phyloP scores from a whole-genome alignment of 805 yeast species.

The Yamadazyma nakazawae region DNA sequence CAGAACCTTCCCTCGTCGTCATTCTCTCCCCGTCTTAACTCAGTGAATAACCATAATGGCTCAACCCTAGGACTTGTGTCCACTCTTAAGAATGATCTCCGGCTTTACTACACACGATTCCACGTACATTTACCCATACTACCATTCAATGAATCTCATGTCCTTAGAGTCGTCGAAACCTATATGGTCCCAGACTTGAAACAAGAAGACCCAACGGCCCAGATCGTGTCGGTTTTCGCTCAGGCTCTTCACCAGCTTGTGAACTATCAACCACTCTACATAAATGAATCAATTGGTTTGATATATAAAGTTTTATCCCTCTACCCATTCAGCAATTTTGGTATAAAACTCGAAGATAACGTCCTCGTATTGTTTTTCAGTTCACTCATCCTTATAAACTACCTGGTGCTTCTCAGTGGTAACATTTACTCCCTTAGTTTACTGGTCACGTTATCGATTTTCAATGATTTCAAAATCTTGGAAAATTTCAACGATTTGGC shows the following conservation, averaged over 20 bases:
- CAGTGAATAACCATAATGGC: not conserved
- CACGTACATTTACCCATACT: slow-evolving; percentile 47
- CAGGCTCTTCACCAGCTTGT: slow-evolving; percentile 38
- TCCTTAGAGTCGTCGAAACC: slow-evolving; percentile 17
- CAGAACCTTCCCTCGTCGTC: slow-evolving; percentile 4
- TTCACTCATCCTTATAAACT: slow-evolving; percentile 43
- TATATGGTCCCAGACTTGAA: slow-evolving; percentile 17
- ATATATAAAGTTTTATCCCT: slow-evolving; percentile 33
- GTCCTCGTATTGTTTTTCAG: slow-evolving; percentile 27
- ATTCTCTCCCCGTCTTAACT: slow-evolving; percentile 12
- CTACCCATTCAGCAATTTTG: slow-evolving; percentile 31
- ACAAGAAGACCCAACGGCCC: slow-evolving; percentile 23
- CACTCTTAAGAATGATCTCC: slow-evolving; percentile 30
- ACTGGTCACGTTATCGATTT: slow-evolving; percentile 47
- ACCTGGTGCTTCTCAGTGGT: slow-evolving; percentile 57
- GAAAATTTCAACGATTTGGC: slow-evolving; percentile 39
- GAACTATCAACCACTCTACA: slow-evolving; percentile 29
- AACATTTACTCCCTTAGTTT: slow-evolving; percentile 57
- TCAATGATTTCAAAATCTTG: slow-evolving; percentile 56
- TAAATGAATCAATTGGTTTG: slow-evolving; percentile 31
- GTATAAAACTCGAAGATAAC: slow-evolving; percentile 23
- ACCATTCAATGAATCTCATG: slow-evolving; percentile 29
- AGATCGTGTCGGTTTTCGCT: slow-evolving; percentile 40
- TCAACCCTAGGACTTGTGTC: slow-evolving; percentile 8
- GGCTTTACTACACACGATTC: slow-evolving; percentile 40